Percentiles rank a stretch among this genome's conserved stretches.
Evolutionary conservation across 2,329 filamentous ascomycete species (phyloP).

Genomic region (Cladosporium oxysporum): DNA sequence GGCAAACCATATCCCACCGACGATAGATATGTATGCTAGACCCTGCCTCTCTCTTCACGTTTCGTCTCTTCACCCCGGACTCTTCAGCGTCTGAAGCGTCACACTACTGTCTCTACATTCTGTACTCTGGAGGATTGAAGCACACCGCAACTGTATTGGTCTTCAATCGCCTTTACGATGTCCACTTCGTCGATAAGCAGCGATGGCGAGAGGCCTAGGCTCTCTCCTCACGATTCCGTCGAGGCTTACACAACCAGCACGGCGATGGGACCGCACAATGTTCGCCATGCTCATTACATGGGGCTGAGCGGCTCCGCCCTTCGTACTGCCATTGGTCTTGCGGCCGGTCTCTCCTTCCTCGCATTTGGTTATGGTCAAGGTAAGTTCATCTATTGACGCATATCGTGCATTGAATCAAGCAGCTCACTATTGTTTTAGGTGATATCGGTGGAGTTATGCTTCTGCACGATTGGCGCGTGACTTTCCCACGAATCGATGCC

Average conservation of each 20-base stretch:
- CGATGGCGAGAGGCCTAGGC: background rate
- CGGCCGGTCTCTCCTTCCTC: conserved; percentile 28
- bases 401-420: background rate
- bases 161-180: background rate
- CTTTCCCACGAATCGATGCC: conserved; percentile 46
- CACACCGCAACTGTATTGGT: background rate
- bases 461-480: conserved; percentile 48
- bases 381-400: background rate
- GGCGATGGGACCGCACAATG: background rate
- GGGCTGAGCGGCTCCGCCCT: conserved; percentile 26
- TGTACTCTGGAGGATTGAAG: background rate
- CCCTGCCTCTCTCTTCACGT: conserved; percentile 10
- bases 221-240: conserved; percentile 8
- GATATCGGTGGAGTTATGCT: conserved; percentile 60
- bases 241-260: conserved; percentile 1
- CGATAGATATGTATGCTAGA: conserved; percentile 13
- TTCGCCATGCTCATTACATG: conserved; percentile 25
- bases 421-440: conserved; percentile 27
- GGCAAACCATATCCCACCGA: background rate
- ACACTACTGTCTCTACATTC: background rate
- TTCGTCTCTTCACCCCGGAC: conserved; percentile 5
- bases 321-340: conserved; percentile 26
- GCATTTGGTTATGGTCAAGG: conserved; percentile 23
- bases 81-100: background rate
- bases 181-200: background rate